Percentiles rank a stretch among this genome's conserved stretches.
Evolutionary conservation across 768 basidiomycete species (phyloP).

Genomic region (Boletellus emodensis): DNA sequence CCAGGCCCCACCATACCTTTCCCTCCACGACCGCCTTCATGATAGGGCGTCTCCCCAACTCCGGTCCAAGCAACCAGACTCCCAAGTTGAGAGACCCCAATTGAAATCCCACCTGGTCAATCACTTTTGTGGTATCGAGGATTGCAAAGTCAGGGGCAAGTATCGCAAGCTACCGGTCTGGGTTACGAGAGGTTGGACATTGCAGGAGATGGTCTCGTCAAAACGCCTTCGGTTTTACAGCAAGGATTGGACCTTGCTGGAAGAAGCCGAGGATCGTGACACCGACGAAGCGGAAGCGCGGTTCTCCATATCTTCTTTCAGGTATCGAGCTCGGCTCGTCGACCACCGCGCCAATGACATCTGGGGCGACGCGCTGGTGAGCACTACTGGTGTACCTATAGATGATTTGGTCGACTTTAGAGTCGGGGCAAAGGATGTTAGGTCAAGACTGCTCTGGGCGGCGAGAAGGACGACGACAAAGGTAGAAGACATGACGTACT

Average conservation of each 20-base stretch:
- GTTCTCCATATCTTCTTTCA: constrained; percentile 14
- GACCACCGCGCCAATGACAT: constrained; percentile 15
- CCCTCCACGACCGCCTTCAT: constrained; percentile 10
- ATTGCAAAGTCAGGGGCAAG: neutral
- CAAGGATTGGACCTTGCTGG: constrained; percentile 22
- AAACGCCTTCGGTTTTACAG: constrained; percentile 28
- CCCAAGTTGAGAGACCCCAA: constrained; percentile 19
- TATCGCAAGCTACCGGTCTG: constrained; percentile 13
- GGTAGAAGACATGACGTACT: constrained; percentile 30
- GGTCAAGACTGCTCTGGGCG: constrained; percentile 25
- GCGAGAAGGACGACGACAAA: constrained; percentile 25
- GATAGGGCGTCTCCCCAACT: constrained; percentile 1
- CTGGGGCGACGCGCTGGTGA: constrained; percentile 12
- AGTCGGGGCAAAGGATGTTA: constrained; percentile 14
- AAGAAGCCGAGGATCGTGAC: constrained; percentile 18
- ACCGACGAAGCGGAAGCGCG: constrained; percentile 7
- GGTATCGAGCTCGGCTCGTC: constrained; percentile 16
- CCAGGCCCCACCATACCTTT: neutral
- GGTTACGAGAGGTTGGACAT: constrained; percentile 26
- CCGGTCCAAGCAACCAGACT: constrained; percentile 11
- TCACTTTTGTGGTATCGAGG: constrained; percentile 1
- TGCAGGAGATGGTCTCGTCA: constrained; percentile 26
- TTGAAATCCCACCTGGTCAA: constrained; percentile 10
- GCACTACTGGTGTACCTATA: constrained; percentile 13
- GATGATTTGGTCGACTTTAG: constrained; percentile 11